Base-by-base conservation (phyloP, 2,329 filamentous ascomycete genomes). In the Cladosporium sp. region DNA sequence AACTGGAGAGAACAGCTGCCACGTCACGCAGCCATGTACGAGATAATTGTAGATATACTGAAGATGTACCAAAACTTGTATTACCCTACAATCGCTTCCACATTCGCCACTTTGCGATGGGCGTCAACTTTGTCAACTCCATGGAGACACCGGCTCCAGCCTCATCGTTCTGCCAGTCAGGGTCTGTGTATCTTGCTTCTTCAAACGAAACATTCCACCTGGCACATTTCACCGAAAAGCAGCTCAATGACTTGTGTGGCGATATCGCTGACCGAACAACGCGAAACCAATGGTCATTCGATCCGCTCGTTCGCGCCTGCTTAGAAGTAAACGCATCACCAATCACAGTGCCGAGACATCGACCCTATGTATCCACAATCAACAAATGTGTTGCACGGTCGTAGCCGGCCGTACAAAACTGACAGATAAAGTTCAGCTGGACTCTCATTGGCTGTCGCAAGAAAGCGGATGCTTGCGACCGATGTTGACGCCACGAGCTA, bases 11-110 rank as follows among this genome's bases (percentile, higher is more conserved):
- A 46, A 21, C 16, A n/a, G 60, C 34, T 30, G 49, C 34, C 18
- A 46, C 5, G 34, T 13, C 21, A 11, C 32, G 60, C 60, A 56
- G 49, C 60, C 23, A 39, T 63, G 60, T 63, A 63, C 34, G 60
- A 63, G 49, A 56, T 63, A 63, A 56, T 63, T 63, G 60, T 63
- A 63, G 49, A 54, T 54, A 43, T 63, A 63, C 16, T 26, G 34
- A 32, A 56, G 80, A 84, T 70, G 80, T 84, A 65, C 32, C 56
- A 58, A 58, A 23, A 58, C 14, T 18, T 28, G 10, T 28, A 30
- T 28, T 39, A 21, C 21, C 21, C 21, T 32, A 46, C 8, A n/a
- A 11, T 21, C 21, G n/a, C n/a, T 46, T 11, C 5, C 4, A 8
- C 1, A 46, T n/a, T 21, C n/a, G 39, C 39, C 16, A 21, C n/a